Conservation (phyloP, 257 asterid species). For the Capsicum rhomboideum region DNA sequence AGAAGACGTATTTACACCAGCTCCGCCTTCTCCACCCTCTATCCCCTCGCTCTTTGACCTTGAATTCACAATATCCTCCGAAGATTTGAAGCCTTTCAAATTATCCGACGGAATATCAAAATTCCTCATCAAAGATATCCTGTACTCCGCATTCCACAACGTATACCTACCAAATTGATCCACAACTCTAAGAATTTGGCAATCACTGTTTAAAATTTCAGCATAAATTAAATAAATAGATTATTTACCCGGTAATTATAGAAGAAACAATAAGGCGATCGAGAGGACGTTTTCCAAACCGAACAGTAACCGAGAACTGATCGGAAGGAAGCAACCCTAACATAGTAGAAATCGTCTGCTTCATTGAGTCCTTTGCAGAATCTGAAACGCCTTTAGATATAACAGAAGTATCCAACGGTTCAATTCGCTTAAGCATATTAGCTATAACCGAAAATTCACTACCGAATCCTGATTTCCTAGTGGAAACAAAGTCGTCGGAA, state of each 20-base stretch:
- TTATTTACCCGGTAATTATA: conserved; percentile 74
- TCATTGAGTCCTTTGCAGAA: conserved; percentile 94
- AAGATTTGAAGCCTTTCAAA: conserved; percentile 4
- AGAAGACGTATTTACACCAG: conserved; percentile 11
- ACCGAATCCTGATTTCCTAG: conserved; percentile 63
- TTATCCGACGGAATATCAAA: conserved; percentile 43
- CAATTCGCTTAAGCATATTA: conserved; percentile 75
- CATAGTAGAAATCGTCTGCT: conserved; percentile 96
- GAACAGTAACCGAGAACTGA: conserved; percentile 69
- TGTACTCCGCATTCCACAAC: conserved; percentile 95
- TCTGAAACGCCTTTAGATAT: conserved; percentile 81
- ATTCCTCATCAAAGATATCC: conserved; percentile 83
- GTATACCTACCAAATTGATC: conserved; percentile 53
- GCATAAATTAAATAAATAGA: neutral
- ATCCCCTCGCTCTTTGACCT: conserved; percentile 37
- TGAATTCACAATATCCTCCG: conserved; percentile 19
- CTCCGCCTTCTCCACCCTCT: conserved; percentile 23
- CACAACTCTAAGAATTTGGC: neutral
- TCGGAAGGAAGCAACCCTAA: conserved; percentile 96
- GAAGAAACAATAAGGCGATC: conserved; percentile 80
- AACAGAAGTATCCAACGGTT: conserved; percentile 82
- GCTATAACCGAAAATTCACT: conserved; percentile 87
- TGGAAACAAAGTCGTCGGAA: conserved; percentile 90
- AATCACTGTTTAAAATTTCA: neutral
- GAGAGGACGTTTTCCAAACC: conserved; percentile 63